These are phyloP conservation scores for Tolypocladium ophioglossoides DNA, from an alignment of 2,329 filamentous ascomycete genomes.

Conservation along the genomic window DNA sequence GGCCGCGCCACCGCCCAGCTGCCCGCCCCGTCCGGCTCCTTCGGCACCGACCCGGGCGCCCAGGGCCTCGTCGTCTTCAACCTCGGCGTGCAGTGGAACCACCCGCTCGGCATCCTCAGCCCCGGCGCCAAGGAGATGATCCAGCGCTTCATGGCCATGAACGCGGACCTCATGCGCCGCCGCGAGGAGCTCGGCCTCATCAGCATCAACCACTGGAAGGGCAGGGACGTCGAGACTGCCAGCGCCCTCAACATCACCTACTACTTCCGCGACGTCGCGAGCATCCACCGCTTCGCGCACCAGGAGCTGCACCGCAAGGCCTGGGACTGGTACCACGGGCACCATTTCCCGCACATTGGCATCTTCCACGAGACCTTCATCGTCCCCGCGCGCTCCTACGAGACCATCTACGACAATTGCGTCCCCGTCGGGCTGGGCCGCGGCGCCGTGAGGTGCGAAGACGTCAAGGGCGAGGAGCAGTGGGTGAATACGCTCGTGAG, in stretches of 20 bases:
- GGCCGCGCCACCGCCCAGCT: slow-evolving; percentile 24
- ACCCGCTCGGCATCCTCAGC: slow-evolving; percentile 36
- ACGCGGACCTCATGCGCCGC: slow-evolving; percentile 19
- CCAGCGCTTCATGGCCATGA: slow-evolving; percentile 27
- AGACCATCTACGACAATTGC: slow-evolving; percentile 40
- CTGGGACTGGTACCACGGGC: slow-evolving; percentile 38
- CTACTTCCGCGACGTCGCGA: slow-evolving; percentile 40
- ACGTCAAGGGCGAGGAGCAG: slow-evolving; percentile 10
- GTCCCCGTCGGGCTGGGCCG: slow-evolving; percentile 25
- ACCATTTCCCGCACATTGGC: slow-evolving; percentile 27
- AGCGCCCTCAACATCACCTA: slow-evolving; percentile 32
- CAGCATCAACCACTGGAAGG: slow-evolving; percentile 29
- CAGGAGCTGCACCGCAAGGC: slow-evolving; percentile 32
- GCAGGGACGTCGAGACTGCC: slow-evolving; percentile 23
- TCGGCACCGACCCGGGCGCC: slow-evolving; percentile 15
- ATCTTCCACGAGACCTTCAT: slow-evolving; percentile 46
- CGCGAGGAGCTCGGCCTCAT: slow-evolving; percentile 36
- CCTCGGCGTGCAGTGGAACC: slow-evolving; percentile 33
- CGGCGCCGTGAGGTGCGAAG: slow-evolving; percentile 12
- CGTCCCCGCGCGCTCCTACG: slow-evolving; percentile 32
- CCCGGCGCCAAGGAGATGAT: slow-evolving; percentile 31
- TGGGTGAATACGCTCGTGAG: slow-evolving; percentile 25
- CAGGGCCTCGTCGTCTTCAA: slow-evolving; percentile 30
- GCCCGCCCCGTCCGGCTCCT: slow-evolving; percentile 14
- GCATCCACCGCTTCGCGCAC: slow-evolving; percentile 41